A percentile compares a stretch with the other conserved stretches of the same genome.
Conservation (phyloP, 306 rosid genomes). For the Coriaria nepalensis region DNA sequence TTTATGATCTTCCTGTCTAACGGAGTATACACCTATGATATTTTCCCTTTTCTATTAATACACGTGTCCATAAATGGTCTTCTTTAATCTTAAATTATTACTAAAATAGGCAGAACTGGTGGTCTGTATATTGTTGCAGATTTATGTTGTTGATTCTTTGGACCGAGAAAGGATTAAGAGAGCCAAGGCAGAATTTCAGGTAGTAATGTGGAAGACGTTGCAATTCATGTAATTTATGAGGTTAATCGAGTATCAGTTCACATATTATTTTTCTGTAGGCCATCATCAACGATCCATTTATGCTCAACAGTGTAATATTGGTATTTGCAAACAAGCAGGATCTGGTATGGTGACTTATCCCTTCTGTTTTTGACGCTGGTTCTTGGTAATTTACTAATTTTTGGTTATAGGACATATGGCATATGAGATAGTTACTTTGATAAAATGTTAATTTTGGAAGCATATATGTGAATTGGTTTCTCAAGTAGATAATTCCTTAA, state of each 20-base stretch:
- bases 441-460: too few relatives aligned
- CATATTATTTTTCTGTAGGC: conserved; percentile 43
- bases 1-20: too few relatives aligned
- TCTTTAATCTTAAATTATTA: neutral
- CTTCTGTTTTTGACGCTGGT: too few relatives aligned
- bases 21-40: too few relatives aligned
- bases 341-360: conserved; percentile 48
- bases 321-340: conserved; percentile 96
- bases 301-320: conserved; percentile 90
- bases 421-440: too few relatives aligned
- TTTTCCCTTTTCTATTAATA: neutral
- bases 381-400: too few relatives aligned
- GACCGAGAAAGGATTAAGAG: conserved; percentile 84
- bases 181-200: conserved; percentile 96
- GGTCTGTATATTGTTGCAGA: conserved; percentile 34
- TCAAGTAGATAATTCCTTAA: too few relatives aligned
- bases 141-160: conserved; percentile 85
- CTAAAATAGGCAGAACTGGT: conserved; percentile 3
- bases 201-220: conserved; percentile 18
- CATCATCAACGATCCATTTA: conserved; percentile 87
- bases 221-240: conserved; percentile 6
- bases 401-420: too few relatives aligned
- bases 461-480: too few relatives aligned
- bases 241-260: conserved; percentile 13
- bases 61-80: neutral